phyloP scores from a whole-genome alignment of 1,139 yeast species.

The Nematodospora anomalae region DNA sequence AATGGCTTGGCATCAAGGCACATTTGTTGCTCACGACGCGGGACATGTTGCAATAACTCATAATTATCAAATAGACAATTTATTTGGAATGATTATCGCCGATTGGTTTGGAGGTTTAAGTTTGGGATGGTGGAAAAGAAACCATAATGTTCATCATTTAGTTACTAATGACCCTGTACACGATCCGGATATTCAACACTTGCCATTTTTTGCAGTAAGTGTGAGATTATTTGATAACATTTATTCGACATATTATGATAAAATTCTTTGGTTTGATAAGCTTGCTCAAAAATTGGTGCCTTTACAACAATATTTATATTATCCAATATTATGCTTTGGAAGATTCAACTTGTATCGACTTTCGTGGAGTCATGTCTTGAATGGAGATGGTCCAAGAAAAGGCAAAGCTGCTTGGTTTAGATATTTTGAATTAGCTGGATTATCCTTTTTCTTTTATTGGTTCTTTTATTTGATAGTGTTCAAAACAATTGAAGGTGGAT shows the following conservation, averaged over 20 bases:
- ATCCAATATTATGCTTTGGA: constrained; percentile 79
- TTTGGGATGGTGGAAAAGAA: constrained; percentile 93
- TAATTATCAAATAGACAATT: constrained; percentile 72
- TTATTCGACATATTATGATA: constrained; percentile 79
- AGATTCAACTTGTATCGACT: constrained; percentile 80
- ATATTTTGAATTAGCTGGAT: constrained; percentile 71
- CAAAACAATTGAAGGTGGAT: constrained; percentile 49
- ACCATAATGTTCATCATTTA: constrained; percentile 87
- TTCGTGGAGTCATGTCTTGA: constrained; percentile 72
- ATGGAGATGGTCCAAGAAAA: constrained; percentile 72
- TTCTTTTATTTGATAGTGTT: constrained; percentile 67
- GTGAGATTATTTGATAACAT: constrained; percentile 64
- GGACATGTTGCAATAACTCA: constrained; percentile 86
- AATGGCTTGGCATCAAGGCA: constrained; percentile 85
- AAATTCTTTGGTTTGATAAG: constrained; percentile 63
- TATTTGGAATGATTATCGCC: constrained; percentile 72
- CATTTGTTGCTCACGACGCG: constrained; percentile 87
- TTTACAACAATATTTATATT: constrained; percentile 69
- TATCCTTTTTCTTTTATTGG: constrained; percentile 72
- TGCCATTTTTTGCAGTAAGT: constrained; percentile 88
- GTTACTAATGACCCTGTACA: constrained; percentile 89
- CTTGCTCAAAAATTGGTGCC: constrained; percentile 59
- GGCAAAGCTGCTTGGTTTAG: constrained; percentile 89
- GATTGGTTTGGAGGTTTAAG: constrained; percentile 86
- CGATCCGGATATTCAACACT: constrained; percentile 91